phyloP scores from a whole-genome alignment of 2,329 filamentous ascomycete genomes.

The Stagonosporopsis tanaceti region DNA sequence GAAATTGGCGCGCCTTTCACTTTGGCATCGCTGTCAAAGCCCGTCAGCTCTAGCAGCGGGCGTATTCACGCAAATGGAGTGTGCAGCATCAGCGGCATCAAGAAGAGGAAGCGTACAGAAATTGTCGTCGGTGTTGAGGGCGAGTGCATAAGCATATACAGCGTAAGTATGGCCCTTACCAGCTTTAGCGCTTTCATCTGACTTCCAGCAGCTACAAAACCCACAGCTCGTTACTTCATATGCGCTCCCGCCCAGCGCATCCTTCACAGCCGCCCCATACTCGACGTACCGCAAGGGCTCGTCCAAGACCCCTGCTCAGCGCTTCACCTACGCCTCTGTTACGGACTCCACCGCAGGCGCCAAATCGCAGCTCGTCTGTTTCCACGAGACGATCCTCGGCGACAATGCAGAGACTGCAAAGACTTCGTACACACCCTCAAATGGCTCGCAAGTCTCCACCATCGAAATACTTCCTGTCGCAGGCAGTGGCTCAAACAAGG shows the following conservation, averaged over 20 bases:
- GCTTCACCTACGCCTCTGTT: constrained; percentile 65
- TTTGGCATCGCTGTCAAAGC: constrained; percentile 55
- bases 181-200: not conserved
- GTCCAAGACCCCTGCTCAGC: constrained; percentile 54
- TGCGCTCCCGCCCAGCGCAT: constrained; percentile 66
- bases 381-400: constrained; percentile 58
- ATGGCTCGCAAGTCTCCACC: constrained; percentile 33
- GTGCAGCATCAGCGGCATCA: constrained; percentile 61
- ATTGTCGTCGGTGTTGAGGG: constrained; percentile 67
- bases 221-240: constrained; percentile 68
- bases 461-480: constrained; percentile 45
- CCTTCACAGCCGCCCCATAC: constrained; percentile 64
- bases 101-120: constrained; percentile 69
- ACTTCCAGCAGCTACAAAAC: constrained; percentile 61
- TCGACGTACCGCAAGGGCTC: constrained; percentile 63
- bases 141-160: constrained; percentile 69
- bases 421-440: constrained; percentile 39
- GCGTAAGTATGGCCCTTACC: constrained; percentile 54
- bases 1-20: constrained; percentile 51
- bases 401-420: constrained; percentile 47
- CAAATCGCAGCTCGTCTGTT: constrained; percentile 62
- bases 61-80: constrained; percentile 56
- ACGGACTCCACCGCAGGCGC: constrained; percentile 55
- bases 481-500: constrained; percentile 23
- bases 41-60: constrained; percentile 51